Evolutionary conservation across 768 basidiomycete genomes (phyloP).

Genomic region (Lactarius vividus): DNA sequence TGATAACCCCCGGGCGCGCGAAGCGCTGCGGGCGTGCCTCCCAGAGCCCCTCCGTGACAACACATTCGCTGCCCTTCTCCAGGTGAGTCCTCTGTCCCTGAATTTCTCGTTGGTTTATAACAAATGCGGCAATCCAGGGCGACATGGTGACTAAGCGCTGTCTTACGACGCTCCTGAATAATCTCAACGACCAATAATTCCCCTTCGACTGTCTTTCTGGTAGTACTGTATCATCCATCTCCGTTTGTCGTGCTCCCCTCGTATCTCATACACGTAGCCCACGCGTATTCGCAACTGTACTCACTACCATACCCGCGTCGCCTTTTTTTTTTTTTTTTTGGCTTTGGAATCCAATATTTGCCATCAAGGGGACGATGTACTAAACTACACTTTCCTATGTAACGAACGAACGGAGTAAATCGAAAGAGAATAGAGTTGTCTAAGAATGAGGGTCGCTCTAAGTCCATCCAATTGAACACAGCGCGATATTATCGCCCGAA

Average conservation of each 20-base stretch:
- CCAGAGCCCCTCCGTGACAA: slow-evolving; percentile 94
- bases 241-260: slow-evolving; percentile 1
- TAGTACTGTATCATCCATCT: slow-evolving; percentile 14
- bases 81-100: slow-evolving; percentile 49
- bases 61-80: slow-evolving; percentile 87
- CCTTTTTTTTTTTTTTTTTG: slow-evolving; percentile 12
- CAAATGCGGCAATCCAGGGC: slow-evolving; percentile 47
- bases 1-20: slow-evolving; percentile 93
- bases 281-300: slow-evolving; percentile 25
- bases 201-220: not conserved
- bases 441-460: not conserved
- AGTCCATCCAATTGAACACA: not conserved
- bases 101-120: not conserved
- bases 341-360: slow-evolving; percentile 22
- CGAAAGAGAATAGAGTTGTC: slow-evolving; percentile 12
- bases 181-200: slow-evolving; percentile 58
- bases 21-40: slow-evolving; percentile 91
- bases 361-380: slow-evolving; percentile 23
- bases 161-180: slow-evolving; percentile 84
- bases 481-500: slow-evolving; percentile 11
- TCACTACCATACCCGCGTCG: slow-evolving; percentile 26
- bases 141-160: slow-evolving; percentile 98
- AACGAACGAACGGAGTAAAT: slow-evolving; percentile 24
- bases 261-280: slow-evolving; percentile 16
- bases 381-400: slow-evolving; percentile 27